Evolutionary conservation across 1,284 basidiomycete species (phyloP), one percentile per base, ranked within the genome.

Genomic region (Trichosporon ovoides): DNA sequence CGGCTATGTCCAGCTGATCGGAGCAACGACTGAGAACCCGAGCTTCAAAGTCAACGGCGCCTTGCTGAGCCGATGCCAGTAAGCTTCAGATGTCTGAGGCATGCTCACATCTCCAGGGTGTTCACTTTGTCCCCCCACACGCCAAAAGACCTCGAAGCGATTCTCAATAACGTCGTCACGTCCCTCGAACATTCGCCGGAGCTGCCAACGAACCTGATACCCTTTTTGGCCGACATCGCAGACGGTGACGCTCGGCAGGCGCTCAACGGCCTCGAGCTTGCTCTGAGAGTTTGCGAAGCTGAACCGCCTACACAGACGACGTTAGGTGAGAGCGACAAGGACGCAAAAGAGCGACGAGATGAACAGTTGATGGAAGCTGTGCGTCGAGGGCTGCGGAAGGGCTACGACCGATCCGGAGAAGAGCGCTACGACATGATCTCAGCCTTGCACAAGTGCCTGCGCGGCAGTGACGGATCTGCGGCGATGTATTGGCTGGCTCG

Each of bases 1-100:
- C 62, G 89, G 89, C 2, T 83, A 83, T 64, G 83, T 91, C 20
- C 87, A 87, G 81, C 79, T 94, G 35, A 84, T 95, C 61, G 89
- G 89, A 16, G 91, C 91, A 1, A 95, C 91, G 3, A 95, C 91
- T 0, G 91, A 95, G 74, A 95, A 95, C 68, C 91, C 91, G 0
- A 91, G 88, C 1, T 95, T 94, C 79, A 89, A 87, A 66, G 75
- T 90, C 40, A 88, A 84, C 52, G 83, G 83, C 35, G 88, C 90
- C 4, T 78, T 93, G 36, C 77, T 92, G 37, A 89, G 87, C 67
- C 84, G 90, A 48, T 90, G 89, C 75, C 83, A 89, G 87, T 86
- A 63, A 68, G 83, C 78, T 38, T 20, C 40, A 19, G 3, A 5
- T 3, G 1, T 3, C 13, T 6, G 1, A 7, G 3, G 3, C 9